Percentiles rank a stretch among this genome's conserved stretches.
These are phyloP conservation scores for Annulohypoxylon stygium DNA, from an alignment of 495 filamentous ascomycete species.

Conservation along the genomic window DNA sequence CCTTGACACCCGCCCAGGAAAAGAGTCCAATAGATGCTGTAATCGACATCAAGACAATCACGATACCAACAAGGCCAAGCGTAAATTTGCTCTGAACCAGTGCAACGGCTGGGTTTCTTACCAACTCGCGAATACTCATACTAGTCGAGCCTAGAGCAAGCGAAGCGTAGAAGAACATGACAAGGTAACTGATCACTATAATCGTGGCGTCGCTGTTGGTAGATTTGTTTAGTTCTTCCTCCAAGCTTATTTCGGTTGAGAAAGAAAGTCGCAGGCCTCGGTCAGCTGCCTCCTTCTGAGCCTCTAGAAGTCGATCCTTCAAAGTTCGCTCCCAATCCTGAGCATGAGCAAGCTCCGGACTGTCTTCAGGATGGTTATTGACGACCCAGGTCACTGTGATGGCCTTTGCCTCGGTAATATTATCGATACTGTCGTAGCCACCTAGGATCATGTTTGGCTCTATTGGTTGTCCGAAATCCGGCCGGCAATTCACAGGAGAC, in stretches of 20 bases:
- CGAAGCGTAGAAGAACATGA: conserved; percentile 98
- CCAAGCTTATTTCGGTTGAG: conserved; percentile 91
- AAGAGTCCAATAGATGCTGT: conserved; percentile 94
- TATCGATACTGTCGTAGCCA: conserved; percentile 74
- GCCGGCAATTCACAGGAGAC: conserved; percentile 85
- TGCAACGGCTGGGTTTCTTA: conserved; percentile 83
- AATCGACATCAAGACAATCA: conserved; percentile 97
- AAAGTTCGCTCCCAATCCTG: conserved; percentile 91
- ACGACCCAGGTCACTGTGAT: conserved; percentile 97
- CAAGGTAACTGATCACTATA: conserved; percentile 94
- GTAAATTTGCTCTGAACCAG: conserved; percentile 96
- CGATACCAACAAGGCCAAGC: conserved; percentile 88
- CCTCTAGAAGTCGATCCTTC: conserved; percentile 73
- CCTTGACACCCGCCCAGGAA: conserved; percentile 88
- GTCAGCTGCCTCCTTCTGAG: conserved; percentile 83
- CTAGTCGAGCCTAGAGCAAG: conserved; percentile 90
- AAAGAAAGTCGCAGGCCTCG: conserved; percentile 89
- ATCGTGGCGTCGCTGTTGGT: conserved; percentile 99
- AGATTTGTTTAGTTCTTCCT: conserved; percentile 94
- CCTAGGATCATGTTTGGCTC: conserved; percentile 88
- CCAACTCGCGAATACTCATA: conserved; percentile 76
- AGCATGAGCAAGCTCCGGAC: conserved; percentile 73
- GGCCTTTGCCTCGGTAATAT: conserved; percentile 80
- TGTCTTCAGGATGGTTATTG: conserved; percentile 83
- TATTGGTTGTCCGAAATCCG: conserved; percentile 87